Evolutionary conservation across 2,329 filamentous ascomycete genomes (phyloP), one percentile per base, ranked within the genome.

Genomic region (Alternaria longipes): DNA sequence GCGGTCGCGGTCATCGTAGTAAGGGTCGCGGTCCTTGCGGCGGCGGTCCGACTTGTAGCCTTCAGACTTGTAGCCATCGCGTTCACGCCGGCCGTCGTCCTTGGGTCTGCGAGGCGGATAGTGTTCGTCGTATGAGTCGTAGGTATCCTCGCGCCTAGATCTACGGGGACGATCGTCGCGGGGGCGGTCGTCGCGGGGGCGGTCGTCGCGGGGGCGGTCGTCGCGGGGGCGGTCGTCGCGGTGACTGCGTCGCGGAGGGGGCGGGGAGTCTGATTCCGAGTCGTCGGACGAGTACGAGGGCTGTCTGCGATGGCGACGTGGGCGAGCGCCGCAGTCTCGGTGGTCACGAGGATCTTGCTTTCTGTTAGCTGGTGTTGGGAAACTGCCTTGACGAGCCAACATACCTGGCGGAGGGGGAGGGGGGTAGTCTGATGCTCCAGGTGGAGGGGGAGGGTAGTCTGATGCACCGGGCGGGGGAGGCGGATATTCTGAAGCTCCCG

Each of bases 121-220:
- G 54, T 72, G 64, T 26, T 74, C 71, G 45, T 74, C 70, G 52
- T 74, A 74, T 2, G 68, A 72, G 53, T 74, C 70, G 59, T 74
- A 72, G 1, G 63, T 59, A 20, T 71, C 69, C 26, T 69, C 65
- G 22, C 63, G 66, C 22, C 16, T 50, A 9, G 56, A 49, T 26
- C 62, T 56, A n/a, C 64, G 68, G 11, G 68, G 63, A 26, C 66
- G 66, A 8, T 66, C 67, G 1, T 71, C 66, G 34, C 7, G 24
- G 24, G 24, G 60, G 30, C 66, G 66, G 11, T 66, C 67, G 1
- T 71, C 66, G 34, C 64, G 70, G 51, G n/a, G n/a, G n/a, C n/a
- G n/a, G n/a, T n/a, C n/a, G n/a, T n/a, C n/a, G n/a, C 64, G 68
- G 11, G 68, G 63, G 22, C 66, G 66, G 9, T 66, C 67, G 1